phyloP scores from a whole-genome alignment of 768 basidiomycete species.

The Hygrophorus russula region DNA sequence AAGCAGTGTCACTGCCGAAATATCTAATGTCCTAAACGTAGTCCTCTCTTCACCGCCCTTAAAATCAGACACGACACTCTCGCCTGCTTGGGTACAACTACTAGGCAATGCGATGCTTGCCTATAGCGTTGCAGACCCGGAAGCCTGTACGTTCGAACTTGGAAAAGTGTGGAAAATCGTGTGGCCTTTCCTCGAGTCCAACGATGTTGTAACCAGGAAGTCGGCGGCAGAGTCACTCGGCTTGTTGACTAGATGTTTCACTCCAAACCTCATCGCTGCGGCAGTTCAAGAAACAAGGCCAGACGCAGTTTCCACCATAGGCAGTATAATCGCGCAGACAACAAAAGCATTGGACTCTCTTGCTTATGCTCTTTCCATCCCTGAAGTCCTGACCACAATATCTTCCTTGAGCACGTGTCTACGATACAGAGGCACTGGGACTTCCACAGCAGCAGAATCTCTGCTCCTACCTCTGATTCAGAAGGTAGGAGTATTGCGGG shows the following conservation, averaged over 20 bases:
- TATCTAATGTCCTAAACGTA: slow-evolving; percentile 52
- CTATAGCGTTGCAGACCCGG: slow-evolving; percentile 38
- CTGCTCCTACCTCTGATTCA: slow-evolving; percentile 61
- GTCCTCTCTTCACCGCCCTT: slow-evolving; percentile 60
- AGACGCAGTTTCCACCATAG: slow-evolving; percentile 42
- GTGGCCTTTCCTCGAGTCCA: slow-evolving; percentile 72
- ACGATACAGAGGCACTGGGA: slow-evolving; percentile 32
- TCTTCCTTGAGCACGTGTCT: slow-evolving; percentile 60
- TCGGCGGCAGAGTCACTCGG: slow-evolving; percentile 54
- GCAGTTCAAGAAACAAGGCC: slow-evolving; percentile 31
- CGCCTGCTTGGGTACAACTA: slow-evolving; percentile 71
- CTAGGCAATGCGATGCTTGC: slow-evolving; percentile 65
- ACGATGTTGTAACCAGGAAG: slow-evolving; percentile 46
- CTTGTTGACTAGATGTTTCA: slow-evolving; percentile 59
- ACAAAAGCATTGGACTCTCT: slow-evolving; percentile 63
- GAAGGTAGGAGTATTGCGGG: slow-evolving; percentile 63
- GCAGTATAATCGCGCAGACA: slow-evolving; percentile 50
- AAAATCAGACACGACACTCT: slow-evolving; percentile 53
- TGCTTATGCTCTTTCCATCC: slow-evolving; percentile 61
- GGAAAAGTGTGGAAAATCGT: slow-evolving; percentile 60
- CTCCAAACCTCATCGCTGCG: slow-evolving; percentile 42
- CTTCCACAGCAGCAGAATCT: slow-evolving; percentile 51
- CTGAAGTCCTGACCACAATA: slow-evolving; percentile 67
- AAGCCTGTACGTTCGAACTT: slow-evolving; percentile 43
- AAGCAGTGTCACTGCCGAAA: slow-evolving; percentile 37